Conservation (phyloP, 805 yeast species). For the Candida ipomoeae region DNA sequence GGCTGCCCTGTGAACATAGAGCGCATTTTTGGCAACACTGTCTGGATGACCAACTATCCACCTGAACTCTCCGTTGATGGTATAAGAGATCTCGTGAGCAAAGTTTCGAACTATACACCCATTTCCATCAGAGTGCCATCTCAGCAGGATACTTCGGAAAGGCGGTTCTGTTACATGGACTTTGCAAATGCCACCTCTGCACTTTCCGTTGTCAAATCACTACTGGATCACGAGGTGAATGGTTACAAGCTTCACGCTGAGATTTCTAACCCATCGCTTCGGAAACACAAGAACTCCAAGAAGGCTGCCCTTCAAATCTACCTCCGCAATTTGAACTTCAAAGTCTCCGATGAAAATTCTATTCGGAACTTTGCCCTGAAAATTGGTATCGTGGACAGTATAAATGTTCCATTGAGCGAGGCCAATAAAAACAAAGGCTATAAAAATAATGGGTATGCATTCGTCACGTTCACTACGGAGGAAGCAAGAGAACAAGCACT, state of each 20-base stretch:
- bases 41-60: constrained; percentile 77
- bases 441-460: constrained; percentile 61
- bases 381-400: constrained; percentile 51
- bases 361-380: constrained; percentile 41
- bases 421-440: constrained; percentile 28
- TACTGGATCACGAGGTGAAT: constrained; percentile 23
- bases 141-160: constrained; percentile 45
- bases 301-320: constrained; percentile 43
- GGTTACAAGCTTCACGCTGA: constrained; percentile 48
- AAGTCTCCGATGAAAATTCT: constrained; percentile 32
- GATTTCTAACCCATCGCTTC: constrained; percentile 53
- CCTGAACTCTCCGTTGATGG: constrained; percentile 42
- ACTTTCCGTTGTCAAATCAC: constrained; percentile 36
- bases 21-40: constrained; percentile 44
- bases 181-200: constrained; percentile 42
- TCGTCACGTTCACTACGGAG: constrained; percentile 45
- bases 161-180: constrained; percentile 76
- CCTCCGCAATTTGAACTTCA: constrained; percentile 50
- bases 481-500: constrained; percentile 49
- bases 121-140: constrained; percentile 63
- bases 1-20: constrained; percentile 43
- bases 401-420: constrained; percentile 45
- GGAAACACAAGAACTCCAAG: constrained; percentile 19
- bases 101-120: constrained; percentile 27
- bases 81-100: constrained; percentile 38